Evolutionary conservation across 2,329 filamentous ascomycete genomes (phyloP).

Genomic region (Fusarium poae): DNA sequence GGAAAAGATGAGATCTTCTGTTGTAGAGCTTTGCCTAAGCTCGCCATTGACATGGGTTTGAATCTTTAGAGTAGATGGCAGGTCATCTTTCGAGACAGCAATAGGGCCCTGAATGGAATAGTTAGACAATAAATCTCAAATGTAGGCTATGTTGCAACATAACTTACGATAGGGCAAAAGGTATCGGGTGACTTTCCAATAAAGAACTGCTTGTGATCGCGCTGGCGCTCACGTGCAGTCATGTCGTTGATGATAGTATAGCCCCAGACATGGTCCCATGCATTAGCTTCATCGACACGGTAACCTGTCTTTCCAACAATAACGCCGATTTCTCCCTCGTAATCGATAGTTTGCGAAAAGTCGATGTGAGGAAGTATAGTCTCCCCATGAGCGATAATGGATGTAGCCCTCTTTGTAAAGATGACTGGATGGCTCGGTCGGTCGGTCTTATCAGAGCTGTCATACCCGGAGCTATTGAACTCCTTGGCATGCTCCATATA

Average conservation of each 20-base stretch:
- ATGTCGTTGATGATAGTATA: conserved; percentile 69
- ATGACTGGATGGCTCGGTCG: conserved; percentile 67
- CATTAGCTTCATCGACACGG: conserved; percentile 58
- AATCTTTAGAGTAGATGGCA: conserved; percentile 58
- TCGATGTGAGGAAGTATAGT: conserved; percentile 60
- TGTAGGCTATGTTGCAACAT: no score
- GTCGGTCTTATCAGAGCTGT: conserved; percentile 67
- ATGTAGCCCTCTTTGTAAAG: conserved; percentile 67
- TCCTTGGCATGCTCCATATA: conserved; percentile 69
- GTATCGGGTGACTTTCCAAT: conserved; percentile 69
- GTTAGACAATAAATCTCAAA: no score
- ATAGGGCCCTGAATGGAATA: neutral
- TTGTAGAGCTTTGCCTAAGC: conserved; percentile 60
- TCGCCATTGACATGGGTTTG: conserved; percentile 62
- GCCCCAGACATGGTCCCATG: conserved; percentile 66
- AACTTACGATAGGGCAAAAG: conserved; percentile 65
- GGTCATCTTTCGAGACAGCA: conserved; percentile 19
- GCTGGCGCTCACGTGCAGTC: conserved; percentile 64
- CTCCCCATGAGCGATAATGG: conserved; percentile 63
- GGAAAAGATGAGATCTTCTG: conserved; percentile 61
- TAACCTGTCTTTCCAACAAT: conserved; percentile 66
- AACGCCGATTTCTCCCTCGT: conserved; percentile 69
- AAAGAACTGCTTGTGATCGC: conserved; percentile 71
- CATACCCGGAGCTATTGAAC: conserved; percentile 67
- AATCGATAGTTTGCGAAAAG: conserved; percentile 65